phyloP scores from a whole-genome alignment of 768 basidiomycete species.

The Kwoniella botswanensis region DNA sequence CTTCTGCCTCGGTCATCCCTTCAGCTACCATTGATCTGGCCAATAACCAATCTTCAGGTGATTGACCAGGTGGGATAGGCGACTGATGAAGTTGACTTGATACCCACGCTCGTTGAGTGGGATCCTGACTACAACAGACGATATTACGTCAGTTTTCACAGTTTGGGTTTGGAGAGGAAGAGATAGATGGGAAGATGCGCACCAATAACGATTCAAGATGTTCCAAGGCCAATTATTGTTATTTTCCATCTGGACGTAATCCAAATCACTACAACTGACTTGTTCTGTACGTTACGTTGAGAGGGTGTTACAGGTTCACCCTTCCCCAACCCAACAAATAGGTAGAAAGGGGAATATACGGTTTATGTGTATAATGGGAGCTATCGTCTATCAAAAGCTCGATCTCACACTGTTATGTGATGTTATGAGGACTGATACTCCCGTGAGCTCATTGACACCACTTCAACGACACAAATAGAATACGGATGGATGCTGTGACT shows the following conservation, averaged over 20 bases:
- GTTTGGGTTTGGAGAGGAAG: neutral
- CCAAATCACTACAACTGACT: slow-evolving; percentile 1
- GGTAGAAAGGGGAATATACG: neutral
- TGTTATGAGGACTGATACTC: neutral
- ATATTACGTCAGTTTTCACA: slow-evolving; percentile 8
- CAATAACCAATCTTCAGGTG: slow-evolving; percentile 36
- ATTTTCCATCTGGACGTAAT: slow-evolving; percentile 17
- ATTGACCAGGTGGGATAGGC: slow-evolving; percentile 26
- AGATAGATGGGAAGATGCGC: slow-evolving; percentile 2
- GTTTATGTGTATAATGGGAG: neutral
- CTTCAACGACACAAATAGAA: slow-evolving; percentile 6
- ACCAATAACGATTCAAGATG: slow-evolving; percentile 25
- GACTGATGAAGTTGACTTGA: slow-evolving; percentile 8
- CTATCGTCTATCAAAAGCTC: neutral
- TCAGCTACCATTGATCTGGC: slow-evolving; percentile 34
- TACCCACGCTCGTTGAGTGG: slow-evolving; percentile 27
- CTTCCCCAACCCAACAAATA: neutral
- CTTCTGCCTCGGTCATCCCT: slow-evolving; percentile 30
- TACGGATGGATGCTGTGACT: slow-evolving; percentile 2
- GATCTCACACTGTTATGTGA: neutral
- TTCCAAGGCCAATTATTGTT: slow-evolving; percentile 24
- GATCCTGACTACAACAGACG: slow-evolving; percentile 7
- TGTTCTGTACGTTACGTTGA: neutral
- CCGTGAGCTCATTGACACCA: slow-evolving; percentile 8
- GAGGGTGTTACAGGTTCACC: neutral